Evolutionary conservation across 129 eudicot species (phyloP).

Genomic region (Ambrosia artemisiifolia): DNA sequence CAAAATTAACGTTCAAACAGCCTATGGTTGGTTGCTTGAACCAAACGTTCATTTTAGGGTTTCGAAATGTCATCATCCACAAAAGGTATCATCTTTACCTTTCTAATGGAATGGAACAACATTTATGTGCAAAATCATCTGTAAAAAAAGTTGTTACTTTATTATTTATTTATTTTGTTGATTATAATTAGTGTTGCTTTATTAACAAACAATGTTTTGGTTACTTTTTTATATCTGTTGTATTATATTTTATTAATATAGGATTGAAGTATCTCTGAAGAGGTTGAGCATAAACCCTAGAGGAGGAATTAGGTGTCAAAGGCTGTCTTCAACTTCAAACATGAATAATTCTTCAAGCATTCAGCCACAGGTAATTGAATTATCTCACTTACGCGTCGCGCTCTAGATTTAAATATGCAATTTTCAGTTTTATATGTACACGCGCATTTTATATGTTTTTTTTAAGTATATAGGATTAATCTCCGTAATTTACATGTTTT

Average conservation of each 20-base stretch:
- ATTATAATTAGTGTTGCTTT: neutral
- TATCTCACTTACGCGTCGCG: too few relatives aligned
- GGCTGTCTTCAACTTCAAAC: slow-evolving; percentile 20
- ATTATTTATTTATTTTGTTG: neutral
- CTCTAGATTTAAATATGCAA: neutral
- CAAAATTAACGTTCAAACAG: too few relatives aligned
- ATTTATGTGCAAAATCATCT: neutral
- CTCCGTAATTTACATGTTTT: too few relatives aligned
- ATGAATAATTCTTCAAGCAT: slow-evolving; percentile 2
- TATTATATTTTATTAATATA: slow-evolving; percentile 8
- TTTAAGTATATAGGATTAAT: too few relatives aligned
- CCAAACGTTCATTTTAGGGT: slow-evolving; percentile 29
- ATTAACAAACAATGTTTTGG: slow-evolving; percentile 7
- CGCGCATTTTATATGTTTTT: too few relatives aligned
- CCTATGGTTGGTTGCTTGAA: neutral
- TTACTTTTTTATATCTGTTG: neutral
- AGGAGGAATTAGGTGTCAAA: too few relatives aligned
- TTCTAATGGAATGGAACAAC: neutral
- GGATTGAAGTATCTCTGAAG: slow-evolving; percentile 28
- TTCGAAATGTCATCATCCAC: slow-evolving; percentile 15
- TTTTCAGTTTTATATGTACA: too few relatives aligned
- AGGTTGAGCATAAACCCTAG: neutral
- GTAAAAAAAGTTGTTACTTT: neutral
- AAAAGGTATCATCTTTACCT: slow-evolving; percentile 24
- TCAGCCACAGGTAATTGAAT: slow-evolving; percentile 20